Evolutionary conservation across 2,329 filamentous ascomycete genomes (phyloP).

Genomic region (Fusarium torulosum): DNA sequence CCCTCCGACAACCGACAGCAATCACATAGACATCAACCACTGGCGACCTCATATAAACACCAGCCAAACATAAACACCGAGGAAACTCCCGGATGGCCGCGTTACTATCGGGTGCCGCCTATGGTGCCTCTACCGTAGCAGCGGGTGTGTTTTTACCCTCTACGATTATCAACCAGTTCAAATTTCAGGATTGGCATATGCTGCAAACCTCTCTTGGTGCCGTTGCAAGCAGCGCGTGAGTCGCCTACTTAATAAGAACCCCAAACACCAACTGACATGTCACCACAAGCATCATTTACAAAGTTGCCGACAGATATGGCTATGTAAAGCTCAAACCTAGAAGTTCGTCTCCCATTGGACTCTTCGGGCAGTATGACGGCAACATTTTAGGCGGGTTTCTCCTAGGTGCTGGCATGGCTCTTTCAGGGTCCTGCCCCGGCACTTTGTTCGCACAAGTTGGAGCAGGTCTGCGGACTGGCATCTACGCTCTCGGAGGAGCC

Average conservation of each 20-base stretch:
- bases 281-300: conserved; percentile 57
- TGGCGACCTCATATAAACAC: neutral
- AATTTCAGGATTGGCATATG: conserved; percentile 73
- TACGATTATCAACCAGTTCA: conserved; percentile 72
- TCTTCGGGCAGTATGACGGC: conserved; percentile 70
- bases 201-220: conserved; percentile 73
- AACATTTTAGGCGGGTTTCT: conserved; percentile 74
- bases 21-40: neutral
- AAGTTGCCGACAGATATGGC: conserved; percentile 58
- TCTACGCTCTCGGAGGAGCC: conserved; percentile 66
- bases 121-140: conserved; percentile 71
- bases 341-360: conserved; percentile 63
- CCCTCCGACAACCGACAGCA: conserved; percentile 26
- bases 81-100: conserved; percentile 47
- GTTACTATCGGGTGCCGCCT: conserved; percentile 66
- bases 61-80: neutral
- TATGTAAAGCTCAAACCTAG: conserved; percentile 62
- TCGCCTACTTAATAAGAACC: conserved; percentile 1
- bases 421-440: conserved; percentile 74
- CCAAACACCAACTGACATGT: neutral
- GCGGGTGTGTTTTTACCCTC: conserved; percentile 71
- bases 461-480: conserved; percentile 63
- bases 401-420: conserved; percentile 74
- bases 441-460: conserved; percentile 73
- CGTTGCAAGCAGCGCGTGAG: conserved; percentile 72